A percentile compares a stretch with the other conserved stretches of the same genome.
Evolutionary conservation across 2,329 filamentous ascomycete species (phyloP).

Genomic region (Calonectria montana): DNA sequence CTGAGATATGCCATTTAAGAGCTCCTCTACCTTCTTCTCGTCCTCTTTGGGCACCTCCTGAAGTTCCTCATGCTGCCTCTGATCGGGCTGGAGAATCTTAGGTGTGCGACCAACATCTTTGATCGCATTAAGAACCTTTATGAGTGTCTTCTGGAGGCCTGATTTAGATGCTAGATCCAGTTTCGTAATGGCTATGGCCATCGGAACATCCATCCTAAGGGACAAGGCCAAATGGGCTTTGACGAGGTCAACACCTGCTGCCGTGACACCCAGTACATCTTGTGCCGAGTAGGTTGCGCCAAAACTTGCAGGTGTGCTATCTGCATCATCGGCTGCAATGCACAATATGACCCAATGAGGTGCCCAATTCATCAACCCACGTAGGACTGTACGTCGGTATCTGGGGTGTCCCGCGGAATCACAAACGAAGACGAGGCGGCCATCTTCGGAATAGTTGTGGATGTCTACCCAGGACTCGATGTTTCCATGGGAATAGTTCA

Average conservation of each 20-base stretch:
- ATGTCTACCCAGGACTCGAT: slow-evolving; percentile 96
- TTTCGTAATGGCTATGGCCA: slow-evolving; percentile 90
- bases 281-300: slow-evolving; percentile 61
- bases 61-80: slow-evolving; percentile 62
- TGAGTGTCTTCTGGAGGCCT: slow-evolving; percentile 76
- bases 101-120: slow-evolving; percentile 82
- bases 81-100: slow-evolving; percentile 73
- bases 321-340: slow-evolving; percentile 81
- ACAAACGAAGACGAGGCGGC: slow-evolving; percentile 86
- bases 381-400: slow-evolving; percentile 88
- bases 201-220: slow-evolving; percentile 79
- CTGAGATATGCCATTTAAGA: slow-evolving; percentile 63
- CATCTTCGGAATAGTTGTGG: slow-evolving; percentile 79
- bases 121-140: slow-evolving; percentile 79
- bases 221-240: slow-evolving; percentile 87
- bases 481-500: slow-evolving; percentile 89
- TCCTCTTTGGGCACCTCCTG: slow-evolving; percentile 68
- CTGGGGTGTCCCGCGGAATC: slow-evolving; percentile 93
- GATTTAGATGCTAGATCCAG: slow-evolving; percentile 84
- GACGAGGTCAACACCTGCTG: slow-evolving; percentile 75
- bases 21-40: slow-evolving; percentile 65
- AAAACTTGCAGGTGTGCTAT: slow-evolving; percentile 47
- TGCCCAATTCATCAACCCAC: slow-evolving; percentile 93
- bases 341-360: slow-evolving; percentile 95
- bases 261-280: slow-evolving; percentile 62